Conservation (phyloP, 805 yeast genomes). For the Candida corydali region DNA sequence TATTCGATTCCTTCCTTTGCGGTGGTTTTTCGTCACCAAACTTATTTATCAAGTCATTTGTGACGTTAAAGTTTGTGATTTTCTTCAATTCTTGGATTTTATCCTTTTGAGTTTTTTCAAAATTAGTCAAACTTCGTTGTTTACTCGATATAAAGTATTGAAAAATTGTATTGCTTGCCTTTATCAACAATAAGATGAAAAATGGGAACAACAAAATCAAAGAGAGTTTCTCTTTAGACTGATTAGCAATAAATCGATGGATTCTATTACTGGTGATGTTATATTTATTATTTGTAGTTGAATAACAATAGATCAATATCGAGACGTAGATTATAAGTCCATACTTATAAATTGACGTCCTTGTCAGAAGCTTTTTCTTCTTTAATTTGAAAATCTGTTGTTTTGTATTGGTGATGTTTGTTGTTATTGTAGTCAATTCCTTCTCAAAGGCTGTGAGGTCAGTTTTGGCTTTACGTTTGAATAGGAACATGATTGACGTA, state of each 20-base stretch:
- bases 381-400: conserved; percentile 21
- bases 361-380: conserved; percentile 12
- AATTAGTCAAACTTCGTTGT: conserved; percentile 16
- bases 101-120: conserved; percentile 44
- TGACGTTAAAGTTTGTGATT: conserved; percentile 69
- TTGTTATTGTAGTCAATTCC: conserved; percentile 26
- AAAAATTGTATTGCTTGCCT: conserved; percentile 15
- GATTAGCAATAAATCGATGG: conserved; percentile 22
- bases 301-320: conserved; percentile 19
- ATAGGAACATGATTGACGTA: too few relatives aligned
- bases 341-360: conserved; percentile 14
- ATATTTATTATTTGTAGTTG: conserved; percentile 13
- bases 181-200: conserved; percentile 14
- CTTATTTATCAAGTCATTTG: conserved; percentile 68
- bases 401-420: conserved; percentile 22
- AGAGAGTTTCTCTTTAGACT: conserved; percentile 15
- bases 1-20: conserved; percentile 3
- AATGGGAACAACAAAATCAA: conserved; percentile 23
- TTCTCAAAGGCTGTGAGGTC: conserved; percentile 30
- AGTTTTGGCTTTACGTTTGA: too few relatives aligned
- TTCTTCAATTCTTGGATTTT: conserved; percentile 66
- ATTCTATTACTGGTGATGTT: conserved; percentile 14
- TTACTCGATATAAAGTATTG: conserved; percentile 17
- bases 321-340: conserved; percentile 19
- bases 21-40: conserved; percentile 24